Evolutionary conservation across 495 filamentous ascomycete genomes (phyloP).

Genomic region (Terfezia boudieri): DNA sequence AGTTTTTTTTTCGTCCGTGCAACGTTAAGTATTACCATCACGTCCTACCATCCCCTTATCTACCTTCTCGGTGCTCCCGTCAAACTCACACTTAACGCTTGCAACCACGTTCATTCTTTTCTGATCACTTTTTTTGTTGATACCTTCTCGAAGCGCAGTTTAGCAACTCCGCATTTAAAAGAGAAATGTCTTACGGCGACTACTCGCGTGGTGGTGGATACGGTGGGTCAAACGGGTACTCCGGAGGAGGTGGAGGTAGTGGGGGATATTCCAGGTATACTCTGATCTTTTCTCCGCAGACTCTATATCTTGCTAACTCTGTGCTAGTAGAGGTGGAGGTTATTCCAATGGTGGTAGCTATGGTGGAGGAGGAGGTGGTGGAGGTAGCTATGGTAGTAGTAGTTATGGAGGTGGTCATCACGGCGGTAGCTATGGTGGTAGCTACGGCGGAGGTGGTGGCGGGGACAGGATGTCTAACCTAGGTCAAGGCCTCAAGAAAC

Average conservation of each 20-base stretch:
- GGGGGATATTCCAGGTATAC: constrained; percentile 21
- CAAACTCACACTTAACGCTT: neutral
- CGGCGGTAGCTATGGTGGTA: constrained; percentile 28
- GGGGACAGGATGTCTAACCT: constrained; percentile 89
- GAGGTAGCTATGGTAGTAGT: constrained; percentile 23
- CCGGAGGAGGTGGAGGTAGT: constrained; percentile 20
- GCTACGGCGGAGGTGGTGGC: constrained; percentile 31
- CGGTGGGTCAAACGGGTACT: constrained; percentile 25
- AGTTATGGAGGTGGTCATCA: constrained; percentile 26
- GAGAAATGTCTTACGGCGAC: constrained; percentile 17
- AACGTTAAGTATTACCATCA: neutral
- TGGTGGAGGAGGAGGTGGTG: constrained; percentile 23
- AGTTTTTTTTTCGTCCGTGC: neutral
- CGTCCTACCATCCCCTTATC: neutral
- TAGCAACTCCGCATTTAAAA: neutral
- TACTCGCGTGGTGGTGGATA: constrained; percentile 13
- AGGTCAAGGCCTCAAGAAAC: constrained; percentile 62
- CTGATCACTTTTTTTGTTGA: neutral
- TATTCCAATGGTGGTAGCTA: constrained; percentile 8
- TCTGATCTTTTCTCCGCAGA: neutral
- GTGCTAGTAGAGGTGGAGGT: neutral
- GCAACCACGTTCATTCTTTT: neutral
- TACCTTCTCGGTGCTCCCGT: neutral
- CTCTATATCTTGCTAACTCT: neutral
- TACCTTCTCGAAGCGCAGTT: neutral